A percentile compares a stretch with the other conserved stretches of the same genome.
phyloP scores from a whole-genome alignment of 2,329 filamentous ascomycete species.

The Microcyclospora tardicrescens region DNA sequence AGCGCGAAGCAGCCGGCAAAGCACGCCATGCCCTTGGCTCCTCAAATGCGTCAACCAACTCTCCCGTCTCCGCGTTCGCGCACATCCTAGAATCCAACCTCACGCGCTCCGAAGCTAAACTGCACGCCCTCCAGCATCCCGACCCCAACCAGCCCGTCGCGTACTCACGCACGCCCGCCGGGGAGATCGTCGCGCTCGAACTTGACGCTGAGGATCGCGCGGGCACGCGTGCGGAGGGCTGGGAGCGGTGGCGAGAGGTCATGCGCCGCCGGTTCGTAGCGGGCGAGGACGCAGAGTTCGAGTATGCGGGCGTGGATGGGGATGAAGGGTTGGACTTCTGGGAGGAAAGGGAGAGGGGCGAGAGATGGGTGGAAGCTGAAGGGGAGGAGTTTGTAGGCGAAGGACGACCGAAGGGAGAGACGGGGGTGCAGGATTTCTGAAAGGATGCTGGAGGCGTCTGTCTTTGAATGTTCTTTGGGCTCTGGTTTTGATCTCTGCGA shows the following conservation, averaged over 20 bases:
- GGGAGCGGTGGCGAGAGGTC: constrained; percentile 55
- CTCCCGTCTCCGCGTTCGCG: constrained; percentile 46
- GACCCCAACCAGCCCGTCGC: constrained; percentile 38
- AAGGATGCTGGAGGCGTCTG: too few species aligned
- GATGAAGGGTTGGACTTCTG: constrained; percentile 58
- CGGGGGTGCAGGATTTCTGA: constrained; percentile 37
- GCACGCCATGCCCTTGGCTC: constrained; percentile 32
- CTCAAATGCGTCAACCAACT: too few species aligned
- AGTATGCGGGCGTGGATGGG: constrained; percentile 58
- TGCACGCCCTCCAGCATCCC: constrained; percentile 47
- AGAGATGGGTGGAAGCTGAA: constrained; percentile 70
- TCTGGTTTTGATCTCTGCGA: too few species aligned
- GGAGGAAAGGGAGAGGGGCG: constrained; percentile 50
- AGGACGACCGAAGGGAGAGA: constrained; percentile 29
- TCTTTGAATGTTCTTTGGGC: too few species aligned
- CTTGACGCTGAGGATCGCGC: constrained; percentile 40
- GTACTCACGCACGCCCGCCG: constrained; percentile 39
- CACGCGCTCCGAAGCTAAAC: constrained; percentile 60
- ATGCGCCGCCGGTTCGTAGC: constrained; percentile 62
- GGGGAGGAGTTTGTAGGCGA: constrained; percentile 31
- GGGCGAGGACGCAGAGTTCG: constrained; percentile 66
- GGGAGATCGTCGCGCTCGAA: constrained; percentile 46
- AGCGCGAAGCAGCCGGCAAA: constrained; percentile 61
- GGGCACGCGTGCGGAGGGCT: constrained; percentile 51
- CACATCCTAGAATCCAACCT: constrained; percentile 68